phyloP scores from a whole-genome alignment of 2,329 filamentous ascomycete genomes.

The Aspergillus arachidicola region DNA sequence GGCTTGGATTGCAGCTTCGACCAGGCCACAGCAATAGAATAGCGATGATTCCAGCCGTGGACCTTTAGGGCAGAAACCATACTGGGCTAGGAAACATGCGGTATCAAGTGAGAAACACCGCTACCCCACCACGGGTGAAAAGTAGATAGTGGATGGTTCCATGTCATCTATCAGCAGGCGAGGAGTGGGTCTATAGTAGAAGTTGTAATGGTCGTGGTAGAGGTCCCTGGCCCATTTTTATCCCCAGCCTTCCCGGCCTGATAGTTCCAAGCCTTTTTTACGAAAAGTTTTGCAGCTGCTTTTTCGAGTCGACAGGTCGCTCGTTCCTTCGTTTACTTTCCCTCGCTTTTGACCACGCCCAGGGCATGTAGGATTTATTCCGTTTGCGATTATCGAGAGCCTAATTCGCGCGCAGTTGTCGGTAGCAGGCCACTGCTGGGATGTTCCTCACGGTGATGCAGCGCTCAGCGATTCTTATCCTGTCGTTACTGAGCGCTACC shows the following conservation, averaged over 20 bases:
- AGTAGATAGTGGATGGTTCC: constrained; percentile 9
- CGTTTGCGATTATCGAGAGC: not conserved
- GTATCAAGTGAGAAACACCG: constrained; percentile 3
- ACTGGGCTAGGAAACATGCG: not conserved
- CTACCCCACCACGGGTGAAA: constrained; percentile 10
- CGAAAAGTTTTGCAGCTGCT: not conserved
- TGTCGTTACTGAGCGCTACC: constrained; percentile 7
- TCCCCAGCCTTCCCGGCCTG: not conserved
- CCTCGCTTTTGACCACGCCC: not conserved
- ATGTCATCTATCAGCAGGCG: constrained; percentile 3
- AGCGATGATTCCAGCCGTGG: not conserved
- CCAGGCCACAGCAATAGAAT: not conserved
- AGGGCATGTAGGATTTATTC: constrained; percentile 9
- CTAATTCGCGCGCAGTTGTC: constrained; percentile 5
- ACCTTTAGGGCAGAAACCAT: not conserved
- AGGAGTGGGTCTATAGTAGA: not conserved
- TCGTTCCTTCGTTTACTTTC: constrained; percentile 5
- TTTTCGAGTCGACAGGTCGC: not conserved
- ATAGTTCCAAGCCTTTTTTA: not conserved
- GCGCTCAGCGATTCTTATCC: constrained; percentile 7
- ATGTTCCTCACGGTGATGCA: constrained; percentile 8
- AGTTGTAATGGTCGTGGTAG: not conserved
- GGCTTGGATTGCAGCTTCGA: not conserved
- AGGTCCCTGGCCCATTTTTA: not conserved
- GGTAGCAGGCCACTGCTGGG: constrained; percentile 6